Conservation (phyloP, 2,329 filamentous ascomycete species). For the Epichloe scottii region DNA sequence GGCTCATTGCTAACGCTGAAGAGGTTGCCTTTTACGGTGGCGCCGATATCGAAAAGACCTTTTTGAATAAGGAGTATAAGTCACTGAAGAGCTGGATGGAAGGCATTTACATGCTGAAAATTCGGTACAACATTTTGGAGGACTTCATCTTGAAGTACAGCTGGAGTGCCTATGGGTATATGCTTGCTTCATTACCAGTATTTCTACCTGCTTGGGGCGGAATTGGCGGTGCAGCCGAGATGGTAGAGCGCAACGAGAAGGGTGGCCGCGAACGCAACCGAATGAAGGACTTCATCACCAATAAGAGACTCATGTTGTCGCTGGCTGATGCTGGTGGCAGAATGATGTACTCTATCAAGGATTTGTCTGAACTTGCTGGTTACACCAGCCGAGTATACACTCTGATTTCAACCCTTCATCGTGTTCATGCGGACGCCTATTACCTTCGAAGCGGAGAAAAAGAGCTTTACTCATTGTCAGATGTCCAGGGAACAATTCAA, state of each 20-base stretch:
- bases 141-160: conserved; percentile 97
- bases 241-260: conserved; percentile 36
- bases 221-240: conserved; percentile 59
- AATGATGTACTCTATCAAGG: conserved; percentile 99
- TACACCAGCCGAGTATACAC: conserved; percentile 96
- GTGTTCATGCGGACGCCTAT: conserved; percentile 86
- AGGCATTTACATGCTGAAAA: conserved; percentile 93
- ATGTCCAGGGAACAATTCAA: conserved; percentile 87
- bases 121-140: conserved; percentile 96
- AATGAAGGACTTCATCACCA: conserved; percentile 98
- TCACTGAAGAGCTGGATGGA: conserved; percentile 97
- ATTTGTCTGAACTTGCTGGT: conserved; percentile 86
- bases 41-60: conserved; percentile 86
- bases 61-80: conserved; percentile 83
- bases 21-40: conserved; percentile 97
- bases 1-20: conserved; percentile 91
- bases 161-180: conserved; percentile 95
- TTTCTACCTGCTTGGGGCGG: conserved; percentile 94
- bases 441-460: conserved; percentile 51
- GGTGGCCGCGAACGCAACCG: conserved; percentile 63
- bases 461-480: conserved; percentile 79
- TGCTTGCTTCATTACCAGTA: conserved; percentile 82
- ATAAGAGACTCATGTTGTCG: conserved; percentile 95
- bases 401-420: conserved; percentile 84
- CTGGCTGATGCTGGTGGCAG: conserved; percentile 89